A percentile compares a stretch with the other conserved stretches of the same genome.
phyloP scores from a whole-genome alignment of 108 stramenopile genomes.

The Fragilaria radians region DNA sequence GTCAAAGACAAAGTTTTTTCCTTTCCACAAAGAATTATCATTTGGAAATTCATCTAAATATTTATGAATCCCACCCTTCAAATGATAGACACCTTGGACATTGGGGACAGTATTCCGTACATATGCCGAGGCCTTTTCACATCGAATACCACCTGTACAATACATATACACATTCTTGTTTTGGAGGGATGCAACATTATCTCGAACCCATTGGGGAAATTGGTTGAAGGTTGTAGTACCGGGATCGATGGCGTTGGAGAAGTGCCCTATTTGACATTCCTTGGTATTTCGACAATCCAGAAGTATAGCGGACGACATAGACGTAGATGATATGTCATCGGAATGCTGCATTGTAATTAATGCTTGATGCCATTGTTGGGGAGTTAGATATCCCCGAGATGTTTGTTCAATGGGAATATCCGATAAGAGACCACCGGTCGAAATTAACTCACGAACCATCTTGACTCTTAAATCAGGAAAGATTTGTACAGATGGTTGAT shows the following conservation, averaged over 20 bases:
- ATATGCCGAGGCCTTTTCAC: conserved; percentile 86
- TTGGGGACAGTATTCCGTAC: conserved; percentile 39
- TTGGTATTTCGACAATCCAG: conserved; percentile 82
- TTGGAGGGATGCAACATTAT: conserved; percentile 22
- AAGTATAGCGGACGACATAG: conserved; percentile 31
- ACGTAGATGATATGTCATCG: no score
- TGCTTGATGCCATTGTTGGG: conserved; percentile 68
- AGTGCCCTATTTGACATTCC: conserved; percentile 71
- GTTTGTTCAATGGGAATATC: conserved; percentile 54
- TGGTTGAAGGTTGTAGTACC: conserved; percentile 44
- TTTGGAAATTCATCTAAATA: conserved; percentile 69
- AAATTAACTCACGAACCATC: conserved; percentile 73
- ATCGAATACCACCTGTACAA: conserved; percentile 93
- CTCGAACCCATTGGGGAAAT: conserved; percentile 49
- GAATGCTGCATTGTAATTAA: conserved; percentile 17
- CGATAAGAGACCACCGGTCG: conserved; percentile 62
- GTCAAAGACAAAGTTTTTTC: conserved; percentile 88
- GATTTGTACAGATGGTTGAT: conserved; percentile 3
- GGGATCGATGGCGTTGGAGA: conserved; percentile 36
- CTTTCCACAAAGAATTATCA: conserved; percentile 43
- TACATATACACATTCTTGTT: conserved; percentile 77
- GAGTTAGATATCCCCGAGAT: conserved; percentile 67
- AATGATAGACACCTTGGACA: conserved; percentile 53
- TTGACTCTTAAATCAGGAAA: conserved; percentile 84
- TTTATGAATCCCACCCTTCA: conserved; percentile 85